Evolutionary conservation across 2,329 filamentous ascomycete genomes (phyloP).

Genomic region (Exophiala bonariae): DNA sequence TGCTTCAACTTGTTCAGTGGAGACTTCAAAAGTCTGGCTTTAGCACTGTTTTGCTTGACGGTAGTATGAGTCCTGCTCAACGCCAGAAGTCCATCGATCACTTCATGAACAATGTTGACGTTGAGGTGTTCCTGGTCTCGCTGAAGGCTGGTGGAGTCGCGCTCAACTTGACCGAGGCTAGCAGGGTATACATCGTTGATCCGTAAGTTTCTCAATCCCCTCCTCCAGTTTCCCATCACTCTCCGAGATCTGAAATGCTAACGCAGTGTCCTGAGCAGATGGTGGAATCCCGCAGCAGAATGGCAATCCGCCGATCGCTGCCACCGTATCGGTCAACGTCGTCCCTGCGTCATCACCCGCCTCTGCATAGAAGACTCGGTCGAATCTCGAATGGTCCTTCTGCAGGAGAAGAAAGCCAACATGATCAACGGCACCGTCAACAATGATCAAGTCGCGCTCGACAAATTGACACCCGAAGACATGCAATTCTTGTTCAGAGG

Average conservation of each 20-base stretch:
- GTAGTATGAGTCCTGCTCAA: conserved; percentile 92
- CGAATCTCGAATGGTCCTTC: conserved; percentile 88
- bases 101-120: conserved; percentile 92
- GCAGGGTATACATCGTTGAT: conserved; percentile 92
- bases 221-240: not conserved
- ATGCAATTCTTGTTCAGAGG: conserved; percentile 96
- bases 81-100: conserved; percentile 91
- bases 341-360: conserved; percentile 90
- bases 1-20: conserved; percentile 97
- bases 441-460: conserved; percentile 85
- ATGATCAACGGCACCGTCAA: conserved; percentile 99
- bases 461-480: conserved; percentile 85
- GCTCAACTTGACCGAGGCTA: conserved; percentile 91
- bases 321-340: conserved; percentile 92
- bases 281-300: conserved; percentile 99
- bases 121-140: conserved; percentile 94
- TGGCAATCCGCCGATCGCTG: conserved; percentile 96
- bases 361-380: conserved; percentile 97
- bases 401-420: conserved; percentile 98
- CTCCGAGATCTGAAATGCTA: not conserved
- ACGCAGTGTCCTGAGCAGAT: conserved; percentile 51
- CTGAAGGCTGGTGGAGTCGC: conserved; percentile 95
- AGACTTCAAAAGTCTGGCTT: conserved; percentile 93
- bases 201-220: conserved; percentile 62
- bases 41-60: conserved; percentile 96